Base-by-base conservation (phyloP, 306 rosid genomes). In the Castanopsis chinensis region DNA sequence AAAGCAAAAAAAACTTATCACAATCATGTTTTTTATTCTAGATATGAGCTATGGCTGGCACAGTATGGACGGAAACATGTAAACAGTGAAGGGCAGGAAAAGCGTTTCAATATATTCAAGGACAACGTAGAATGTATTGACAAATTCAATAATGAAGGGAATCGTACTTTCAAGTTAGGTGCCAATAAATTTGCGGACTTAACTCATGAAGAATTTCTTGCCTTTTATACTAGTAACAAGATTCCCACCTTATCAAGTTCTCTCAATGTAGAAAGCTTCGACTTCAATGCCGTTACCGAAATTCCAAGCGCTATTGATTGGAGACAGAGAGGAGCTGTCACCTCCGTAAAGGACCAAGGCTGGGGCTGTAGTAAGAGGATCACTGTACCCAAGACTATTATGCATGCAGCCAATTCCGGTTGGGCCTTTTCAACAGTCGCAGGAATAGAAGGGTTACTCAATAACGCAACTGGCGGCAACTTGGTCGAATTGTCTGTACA, bases 371-470 rank as follows among this genome's bases (percentile, higher is more conserved):
- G 90, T 87, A 81, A 74, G 49, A 14, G 37, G n/a, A 5, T 27
- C 69, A 4, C 20, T 1, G 6, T 37, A 37, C 9, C 45, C 2
- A 1, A 37, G 32, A 30, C 3, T 30, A 4, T 3, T 30, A 30
- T 30, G 32, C 32, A 30, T 30, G 32, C 32, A 30, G 32, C 32
- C 3, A 4, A 0, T 3, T 2, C 3, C 4, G 32, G 89, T n/a
- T 88, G 89, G 89, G 85, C 88, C 0, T 86, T 86, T 72, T 73
- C 86, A 4, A 72, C 79, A 0, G 76, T 77, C 59, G 91, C 88
- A 17, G 83, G 88, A 7, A 59, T 63, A 75, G 89, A 88, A 71
- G 86, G 91, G 15, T 69, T 79, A 12, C 11, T 3, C 17, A 10
- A 81, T 37, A 81, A 72, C 18, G 56, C 30, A 72, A 76, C 28